Percentiles rank a stretch among this genome's conserved stretches.
These are phyloP conservation scores for Podila verticillata DNA, from an alignment of 192 early-diverging fungal genomes.

Conservation along the genomic window DNA sequence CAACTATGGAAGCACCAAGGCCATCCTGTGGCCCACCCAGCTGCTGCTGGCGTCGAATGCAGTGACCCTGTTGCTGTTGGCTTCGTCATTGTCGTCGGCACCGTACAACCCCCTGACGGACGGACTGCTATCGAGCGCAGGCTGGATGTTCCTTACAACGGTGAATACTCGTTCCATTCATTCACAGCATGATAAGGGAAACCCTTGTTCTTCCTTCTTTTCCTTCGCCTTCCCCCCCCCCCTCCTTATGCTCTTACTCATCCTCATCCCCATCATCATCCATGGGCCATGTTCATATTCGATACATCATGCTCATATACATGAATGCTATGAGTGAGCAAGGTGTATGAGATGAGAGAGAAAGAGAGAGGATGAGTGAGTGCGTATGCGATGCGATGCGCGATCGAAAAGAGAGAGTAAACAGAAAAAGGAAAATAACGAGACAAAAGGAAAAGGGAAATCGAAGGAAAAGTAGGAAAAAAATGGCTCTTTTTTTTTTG, in stretches of 20 bases:
- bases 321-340: too few relatives aligned
- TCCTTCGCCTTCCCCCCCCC: neutral
- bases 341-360: too few relatives aligned
- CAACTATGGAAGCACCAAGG: slow-evolving; percentile 26
- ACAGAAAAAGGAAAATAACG: too few relatives aligned
- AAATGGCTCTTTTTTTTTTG: neutral
- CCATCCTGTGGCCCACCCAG: slow-evolving; percentile 36
- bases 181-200: too few relatives aligned
- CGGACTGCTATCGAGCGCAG: slow-evolving; percentile 18
- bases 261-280: neutral
- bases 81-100: slow-evolving; percentile 9
- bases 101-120: slow-evolving; percentile 24
- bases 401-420: too few relatives aligned
- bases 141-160: slow-evolving; percentile 14
- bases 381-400: too few relatives aligned
- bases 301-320: too few relatives aligned
- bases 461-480: too few relatives aligned
- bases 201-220: neutral
- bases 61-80: slow-evolving; percentile 4
- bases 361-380: too few relatives aligned
- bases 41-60: neutral
- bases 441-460: too few relatives aligned
- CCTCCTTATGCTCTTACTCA: neutral
- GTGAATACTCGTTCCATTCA: neutral
- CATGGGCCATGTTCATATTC: too few relatives aligned